Evolutionary conservation across 2,329 filamentous ascomycete species (phyloP).

Genomic region (Polychaeton citri): DNA sequence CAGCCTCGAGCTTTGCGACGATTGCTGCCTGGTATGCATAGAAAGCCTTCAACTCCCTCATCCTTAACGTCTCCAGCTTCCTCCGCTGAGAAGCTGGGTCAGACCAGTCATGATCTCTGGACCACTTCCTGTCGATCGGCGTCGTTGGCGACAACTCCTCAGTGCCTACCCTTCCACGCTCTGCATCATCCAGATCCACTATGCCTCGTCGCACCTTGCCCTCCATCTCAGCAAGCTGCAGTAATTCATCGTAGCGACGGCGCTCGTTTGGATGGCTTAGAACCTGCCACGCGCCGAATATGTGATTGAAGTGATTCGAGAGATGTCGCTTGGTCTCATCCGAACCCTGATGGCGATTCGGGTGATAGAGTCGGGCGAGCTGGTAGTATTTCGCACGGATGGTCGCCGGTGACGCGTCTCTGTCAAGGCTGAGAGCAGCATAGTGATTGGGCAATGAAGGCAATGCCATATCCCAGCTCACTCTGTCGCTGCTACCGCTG

Average conservation of each 20-base stretch:
- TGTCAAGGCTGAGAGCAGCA: slow-evolving; percentile 58
- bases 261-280: slow-evolving; percentile 16
- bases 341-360: slow-evolving; percentile 33
- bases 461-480: background rate
- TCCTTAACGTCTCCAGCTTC: slow-evolving; percentile 18
- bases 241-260: slow-evolving; percentile 14
- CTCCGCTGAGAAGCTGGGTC: slow-evolving; percentile 8
- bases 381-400: slow-evolving; percentile 88
- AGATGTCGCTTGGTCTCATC: slow-evolving; percentile 32
- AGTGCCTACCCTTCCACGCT: background rate
- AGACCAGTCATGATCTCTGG: background rate
- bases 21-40: slow-evolving; percentile 18
- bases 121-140: background rate
- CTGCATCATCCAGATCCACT: slow-evolving; percentile 7
- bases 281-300: slow-evolving; percentile 18
- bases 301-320: slow-evolving; percentile 16
- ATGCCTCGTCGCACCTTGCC: slow-evolving; percentile 13
- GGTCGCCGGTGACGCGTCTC: slow-evolving; percentile 59
- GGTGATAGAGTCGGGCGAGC: slow-evolving; percentile 70
- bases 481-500: no score
- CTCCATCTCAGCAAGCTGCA: slow-evolving; percentile 17
- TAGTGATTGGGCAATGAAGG: slow-evolving; percentile 58
- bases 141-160: background rate
- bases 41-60: slow-evolving; percentile 18
- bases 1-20: slow-evolving; percentile 18